These are phyloP conservation scores for Chlorella sp. DNA, from an alignment of 139 green algal genomes.

Conservation along the genomic window DNA sequence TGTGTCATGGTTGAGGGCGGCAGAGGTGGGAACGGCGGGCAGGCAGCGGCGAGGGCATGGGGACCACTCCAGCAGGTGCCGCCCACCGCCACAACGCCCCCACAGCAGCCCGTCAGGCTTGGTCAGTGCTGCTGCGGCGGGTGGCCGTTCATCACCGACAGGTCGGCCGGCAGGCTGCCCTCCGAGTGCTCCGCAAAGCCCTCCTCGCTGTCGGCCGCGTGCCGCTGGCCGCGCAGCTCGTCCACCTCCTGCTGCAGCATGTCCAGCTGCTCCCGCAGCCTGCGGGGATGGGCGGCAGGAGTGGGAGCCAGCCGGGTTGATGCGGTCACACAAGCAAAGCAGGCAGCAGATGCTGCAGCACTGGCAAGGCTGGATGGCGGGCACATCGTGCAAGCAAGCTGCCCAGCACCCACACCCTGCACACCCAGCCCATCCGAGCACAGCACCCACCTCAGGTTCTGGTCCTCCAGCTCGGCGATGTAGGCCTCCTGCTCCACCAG, in stretches of 20 bases:
- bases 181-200: constrained; percentile 19
- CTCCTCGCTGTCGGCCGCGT: constrained; percentile 19
- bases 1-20: not conserved
- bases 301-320: not conserved
- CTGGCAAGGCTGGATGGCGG: not conserved
- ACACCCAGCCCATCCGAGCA: not conserved
- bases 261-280: constrained; percentile 35
- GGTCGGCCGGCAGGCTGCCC: constrained; percentile 23
- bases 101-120: no score
- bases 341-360: not conserved
- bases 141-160: constrained; percentile 11
- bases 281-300: not conserved
- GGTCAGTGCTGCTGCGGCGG: not conserved
- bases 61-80: no score
- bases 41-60: no score
- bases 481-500: constrained; percentile 37
- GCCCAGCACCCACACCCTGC: not conserved
- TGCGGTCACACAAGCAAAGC: not conserved
- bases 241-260: constrained; percentile 36
- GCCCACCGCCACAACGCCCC: no score
- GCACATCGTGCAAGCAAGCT: not conserved
- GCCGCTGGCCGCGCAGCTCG: constrained; percentile 13
- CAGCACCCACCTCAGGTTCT: constrained; percentile 36
- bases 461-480: constrained; percentile 37
- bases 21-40: not conserved